Conservation (phyloP, 306 rosid genomes). For the Elaeagnus macrophylla region DNA sequence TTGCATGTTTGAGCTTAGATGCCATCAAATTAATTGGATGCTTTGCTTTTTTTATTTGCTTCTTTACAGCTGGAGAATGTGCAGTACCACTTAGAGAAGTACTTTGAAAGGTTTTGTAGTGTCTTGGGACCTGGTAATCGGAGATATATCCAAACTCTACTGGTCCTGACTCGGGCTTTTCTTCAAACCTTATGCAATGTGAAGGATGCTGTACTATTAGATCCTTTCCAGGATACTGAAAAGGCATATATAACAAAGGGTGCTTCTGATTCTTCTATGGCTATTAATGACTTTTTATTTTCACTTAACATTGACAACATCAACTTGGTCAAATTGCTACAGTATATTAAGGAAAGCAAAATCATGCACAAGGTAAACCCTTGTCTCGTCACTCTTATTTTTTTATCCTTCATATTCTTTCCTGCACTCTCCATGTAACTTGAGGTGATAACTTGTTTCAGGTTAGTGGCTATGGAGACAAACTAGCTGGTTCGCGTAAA, state of each 20-base stretch:
- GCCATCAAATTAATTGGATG: conserved; percentile 14
- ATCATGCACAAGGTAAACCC: conserved; percentile 83
- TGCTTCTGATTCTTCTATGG: conserved; percentile 44
- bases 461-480: conserved; percentile 82
- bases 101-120: conserved; percentile 61
- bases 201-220: conserved; percentile 27
- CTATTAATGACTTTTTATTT: conserved; percentile 80
- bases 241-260: conserved; percentile 36
- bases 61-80: conserved; percentile 67
- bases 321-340: conserved; percentile 71
- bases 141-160: conserved; percentile 85
- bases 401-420: conserved; percentile 7
- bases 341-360: conserved; percentile 82
- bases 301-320: conserved; percentile 74
- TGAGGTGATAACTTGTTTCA: conserved; percentile 28
- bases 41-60: conserved; percentile 13
- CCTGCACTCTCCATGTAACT: conserved; percentile 12
- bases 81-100: conserved; percentile 55
- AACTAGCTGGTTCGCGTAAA: conserved; percentile 34
- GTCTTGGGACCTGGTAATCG: conserved; percentile 86
- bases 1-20: conserved; percentile 8
- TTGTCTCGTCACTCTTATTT: conserved; percentile 11
- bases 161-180: conserved; percentile 63
- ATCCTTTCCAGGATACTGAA: conserved; percentile 26
- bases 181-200: conserved; percentile 41